Base-by-base conservation (phyloP, 202 grass and related monocot genomes). In the Panicum virgatum region DNA sequence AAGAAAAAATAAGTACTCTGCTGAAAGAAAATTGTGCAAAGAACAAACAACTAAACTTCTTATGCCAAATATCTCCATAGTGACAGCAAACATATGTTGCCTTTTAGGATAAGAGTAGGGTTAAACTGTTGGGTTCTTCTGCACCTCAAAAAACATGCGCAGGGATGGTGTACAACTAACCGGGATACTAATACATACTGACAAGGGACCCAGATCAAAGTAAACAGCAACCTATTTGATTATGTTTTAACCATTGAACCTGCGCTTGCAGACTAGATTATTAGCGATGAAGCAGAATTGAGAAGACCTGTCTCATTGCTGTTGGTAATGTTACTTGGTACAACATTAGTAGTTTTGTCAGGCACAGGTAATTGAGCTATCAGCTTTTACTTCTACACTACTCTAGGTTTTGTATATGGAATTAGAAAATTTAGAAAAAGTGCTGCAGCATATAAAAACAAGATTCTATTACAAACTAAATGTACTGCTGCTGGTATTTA, bases 401-500 rank as follows among this genome's bases (percentile, higher is more conserved):
- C 19, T 69, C 53, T 52, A 53, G 7, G 34, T 83, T 12, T 38
- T 72, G 20, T 63, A 62, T 53, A 77, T 16, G 30, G 5, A 50
- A 75, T 32, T 47, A 77, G 9, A 70, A 29, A 48, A 47, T 19
- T 29, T 83, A 57, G 46, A 87, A 71, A 16, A 70, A 71, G 37
- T 53, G 12, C 8, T 71, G 48, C 56, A 56, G 14, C 40, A 45
- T 75, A 75, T n/a, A n/a, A n/a, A n/a, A 62, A 53, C 37, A 80
- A 69, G 19, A 51, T 40, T 75, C 0, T 58, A 71, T 30, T 68
- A 53, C 72, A 87, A n/a, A 32, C 34, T 88, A 67, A 23, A 67
- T 59, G 48, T 73, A 66, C 9, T 52, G 32, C 63, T 44, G 29
- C 40, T 50, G 25, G 38, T 9, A 84, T 83, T 88, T 47, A 84